Evolutionary conservation across 805 yeast species (phyloP).

Genomic region (Monosporozyma servazzii): DNA sequence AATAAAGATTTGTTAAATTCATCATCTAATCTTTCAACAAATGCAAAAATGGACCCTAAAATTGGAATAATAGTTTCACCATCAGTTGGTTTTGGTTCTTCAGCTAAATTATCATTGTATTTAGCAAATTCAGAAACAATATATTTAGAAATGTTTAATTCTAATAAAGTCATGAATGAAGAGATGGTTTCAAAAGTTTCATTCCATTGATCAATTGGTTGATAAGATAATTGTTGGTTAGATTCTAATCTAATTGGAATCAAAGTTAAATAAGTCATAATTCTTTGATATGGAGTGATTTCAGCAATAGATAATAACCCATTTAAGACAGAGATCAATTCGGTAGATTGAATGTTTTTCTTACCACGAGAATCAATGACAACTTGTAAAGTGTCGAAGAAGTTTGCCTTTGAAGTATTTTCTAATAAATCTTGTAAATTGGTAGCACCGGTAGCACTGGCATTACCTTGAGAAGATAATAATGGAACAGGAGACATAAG

Average conservation of each 20-base stretch:
- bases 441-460: constrained; percentile 21
- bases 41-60: constrained; percentile 75
- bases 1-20: constrained; percentile 85
- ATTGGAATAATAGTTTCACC: constrained; percentile 61
- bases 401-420: constrained; percentile 34
- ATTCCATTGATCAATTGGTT: constrained; percentile 79
- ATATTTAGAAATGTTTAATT: constrained; percentile 46
- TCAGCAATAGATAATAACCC: constrained; percentile 42
- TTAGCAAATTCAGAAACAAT: constrained; percentile 70
- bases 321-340: constrained; percentile 69
- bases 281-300: constrained; percentile 59
- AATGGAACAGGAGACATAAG: constrained; percentile 13
- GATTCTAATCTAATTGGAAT: constrained; percentile 85
- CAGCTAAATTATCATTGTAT: constrained; percentile 62
- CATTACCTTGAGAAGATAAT: constrained; percentile 22
- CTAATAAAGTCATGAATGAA: constrained; percentile 58
- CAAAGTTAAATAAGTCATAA: constrained; percentile 68
- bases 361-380: constrained; percentile 90
- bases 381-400: constrained; percentile 63
- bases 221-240: constrained; percentile 52
- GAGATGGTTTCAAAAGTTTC: constrained; percentile 53
- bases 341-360: constrained; percentile 77
- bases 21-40: constrained; percentile 89
- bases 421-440: neutral
- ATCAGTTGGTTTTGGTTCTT: constrained; percentile 52